Percentiles rank a stretch among this genome's conserved stretches.
Evolutionary conservation across 305 asterid genomes (phyloP).

Genomic region (Salvia sclarea): DNA sequence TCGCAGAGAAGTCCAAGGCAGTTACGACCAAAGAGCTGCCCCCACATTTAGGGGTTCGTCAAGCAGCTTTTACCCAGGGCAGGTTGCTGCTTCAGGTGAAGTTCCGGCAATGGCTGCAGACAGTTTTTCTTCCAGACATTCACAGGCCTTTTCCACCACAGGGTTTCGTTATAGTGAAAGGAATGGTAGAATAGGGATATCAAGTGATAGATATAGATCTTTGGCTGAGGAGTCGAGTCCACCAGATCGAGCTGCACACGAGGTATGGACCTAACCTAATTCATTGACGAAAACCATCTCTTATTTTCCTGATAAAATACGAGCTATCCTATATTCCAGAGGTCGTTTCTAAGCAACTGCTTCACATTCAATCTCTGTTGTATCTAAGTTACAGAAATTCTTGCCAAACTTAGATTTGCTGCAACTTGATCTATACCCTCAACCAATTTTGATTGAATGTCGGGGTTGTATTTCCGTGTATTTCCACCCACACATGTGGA

Average conservation of each 20-base stretch:
- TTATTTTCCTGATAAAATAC: neutral
- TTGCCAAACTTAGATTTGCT: neutral
- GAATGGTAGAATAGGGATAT: conserved; percentile 47
- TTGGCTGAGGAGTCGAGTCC: conserved; percentile 44
- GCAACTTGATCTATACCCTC: neutral
- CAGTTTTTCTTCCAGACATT: conserved; percentile 49
- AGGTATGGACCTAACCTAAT: conserved; percentile 42
- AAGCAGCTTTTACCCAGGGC: conserved; percentile 51
- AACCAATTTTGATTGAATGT: neutral
- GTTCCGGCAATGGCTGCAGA: conserved; percentile 51
- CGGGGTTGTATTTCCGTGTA: neutral
- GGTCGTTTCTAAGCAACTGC: neutral
- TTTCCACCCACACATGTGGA: conserved; percentile 10
- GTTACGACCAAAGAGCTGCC: conserved; percentile 49
- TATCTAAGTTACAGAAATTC: no score
- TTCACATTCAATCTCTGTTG: neutral
- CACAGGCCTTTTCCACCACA: conserved; percentile 43
- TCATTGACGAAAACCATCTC: neutral
- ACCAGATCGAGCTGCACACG: conserved; percentile 53
- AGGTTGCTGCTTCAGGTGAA: conserved; percentile 49
- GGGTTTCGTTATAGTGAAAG: conserved; percentile 50
- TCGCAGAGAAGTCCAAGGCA: conserved; percentile 57
- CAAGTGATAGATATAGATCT: conserved; percentile 53
- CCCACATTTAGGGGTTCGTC: conserved; percentile 60
- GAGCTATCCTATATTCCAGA: neutral